A percentile compares a stretch with the other conserved stretches of the same genome.
These are phyloP conservation scores for Microbotryum lychnidis-dioicae DNA, from an alignment of 1,284 basidiomycete species.

Conservation along the genomic window DNA sequence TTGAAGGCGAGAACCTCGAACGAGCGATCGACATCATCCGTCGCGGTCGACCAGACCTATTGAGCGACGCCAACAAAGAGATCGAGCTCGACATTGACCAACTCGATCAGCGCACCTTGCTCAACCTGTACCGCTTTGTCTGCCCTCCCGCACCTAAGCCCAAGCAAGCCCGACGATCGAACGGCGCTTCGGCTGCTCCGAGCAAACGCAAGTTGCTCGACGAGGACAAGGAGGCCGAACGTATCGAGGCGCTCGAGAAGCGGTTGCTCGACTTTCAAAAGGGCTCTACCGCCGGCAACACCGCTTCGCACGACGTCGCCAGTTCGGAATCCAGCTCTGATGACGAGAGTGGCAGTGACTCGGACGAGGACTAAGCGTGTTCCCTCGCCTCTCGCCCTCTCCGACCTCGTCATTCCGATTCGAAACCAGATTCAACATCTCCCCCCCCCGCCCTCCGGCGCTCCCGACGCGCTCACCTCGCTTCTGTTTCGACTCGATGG, in stretches of 20 bases:
- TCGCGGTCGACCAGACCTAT: constrained; percentile 62
- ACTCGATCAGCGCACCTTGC: constrained; percentile 70
- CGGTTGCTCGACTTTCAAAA: constrained; percentile 66
- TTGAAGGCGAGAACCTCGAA: constrained; percentile 40
- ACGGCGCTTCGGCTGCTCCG: constrained; percentile 55
- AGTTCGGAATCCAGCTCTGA: constrained; percentile 44
- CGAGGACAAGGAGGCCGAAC: constrained; percentile 76
- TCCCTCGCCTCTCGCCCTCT: constrained; percentile 58
- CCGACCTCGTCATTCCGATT: constrained; percentile 1
- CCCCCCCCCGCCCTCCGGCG: not conserved
- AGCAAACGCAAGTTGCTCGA: constrained; percentile 63
- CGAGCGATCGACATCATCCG: constrained; percentile 64
- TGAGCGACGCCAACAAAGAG: constrained; percentile 76
- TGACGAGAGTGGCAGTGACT: constrained; percentile 51
- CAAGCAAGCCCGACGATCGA: constrained; percentile 53
- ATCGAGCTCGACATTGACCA: constrained; percentile 93
- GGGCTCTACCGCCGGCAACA: constrained; percentile 33
- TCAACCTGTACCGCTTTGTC: constrained; percentile 88
- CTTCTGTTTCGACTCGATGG: not conserved
- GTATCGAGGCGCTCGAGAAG: constrained; percentile 77
- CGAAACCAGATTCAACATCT: no score
- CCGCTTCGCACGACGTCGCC: constrained; percentile 18
- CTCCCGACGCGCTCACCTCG: not conserved
- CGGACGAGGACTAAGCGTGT: constrained; percentile 62
- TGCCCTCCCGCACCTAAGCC: constrained; percentile 50